These are phyloP conservation scores for Pythium scleroteichum DNA, from an alignment of 352 stramenopile species.

Conservation along the genomic window DNA sequence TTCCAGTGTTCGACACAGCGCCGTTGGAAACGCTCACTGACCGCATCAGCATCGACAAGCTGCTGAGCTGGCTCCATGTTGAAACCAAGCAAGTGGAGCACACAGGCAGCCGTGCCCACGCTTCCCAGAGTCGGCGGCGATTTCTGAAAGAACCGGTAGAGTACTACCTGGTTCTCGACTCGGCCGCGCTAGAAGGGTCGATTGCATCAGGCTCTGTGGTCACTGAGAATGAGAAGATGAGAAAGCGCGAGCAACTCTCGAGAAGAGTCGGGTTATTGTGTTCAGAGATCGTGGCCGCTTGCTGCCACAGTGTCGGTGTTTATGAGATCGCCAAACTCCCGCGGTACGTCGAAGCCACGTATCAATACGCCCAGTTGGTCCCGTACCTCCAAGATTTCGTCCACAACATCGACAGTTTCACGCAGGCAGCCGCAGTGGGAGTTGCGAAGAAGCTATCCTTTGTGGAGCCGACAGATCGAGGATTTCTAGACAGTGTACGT, in stretches of 20 bases:
- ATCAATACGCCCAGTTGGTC: conserved; percentile 34
- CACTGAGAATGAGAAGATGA: conserved; percentile 28
- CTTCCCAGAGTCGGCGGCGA: conserved; percentile 17
- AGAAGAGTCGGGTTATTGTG: conserved; percentile 32
- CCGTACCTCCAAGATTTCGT: conserved; percentile 39
- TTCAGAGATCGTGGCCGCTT: conserved; percentile 38
- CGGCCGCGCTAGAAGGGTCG: conserved; percentile 1
- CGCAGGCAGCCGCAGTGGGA: conserved; percentile 2
- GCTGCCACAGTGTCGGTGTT: conserved; percentile 28
- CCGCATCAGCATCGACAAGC: conserved; percentile 35
- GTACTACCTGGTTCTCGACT: conserved; percentile 34
- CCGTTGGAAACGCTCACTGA: conserved; percentile 22
- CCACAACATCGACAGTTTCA: conserved; percentile 32
- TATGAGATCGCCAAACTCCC: conserved; percentile 25
- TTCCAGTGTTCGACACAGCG: conserved; percentile 18
- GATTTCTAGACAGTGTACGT: conserved; percentile 20
- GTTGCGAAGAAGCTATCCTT: not conserved
- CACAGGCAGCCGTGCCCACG: not conserved
- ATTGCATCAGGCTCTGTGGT: not conserved
- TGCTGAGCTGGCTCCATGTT: conserved; percentile 35
- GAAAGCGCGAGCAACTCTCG: conserved; percentile 24
- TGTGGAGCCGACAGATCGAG: conserved; percentile 12
- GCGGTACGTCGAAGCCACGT: conserved; percentile 31
- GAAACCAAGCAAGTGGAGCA: conserved; percentile 24
- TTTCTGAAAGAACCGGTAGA: conserved; percentile 30